phyloP scores from a whole-genome alignment of 805 yeast genomes.

The Trichomonascus vanleenenianus region DNA sequence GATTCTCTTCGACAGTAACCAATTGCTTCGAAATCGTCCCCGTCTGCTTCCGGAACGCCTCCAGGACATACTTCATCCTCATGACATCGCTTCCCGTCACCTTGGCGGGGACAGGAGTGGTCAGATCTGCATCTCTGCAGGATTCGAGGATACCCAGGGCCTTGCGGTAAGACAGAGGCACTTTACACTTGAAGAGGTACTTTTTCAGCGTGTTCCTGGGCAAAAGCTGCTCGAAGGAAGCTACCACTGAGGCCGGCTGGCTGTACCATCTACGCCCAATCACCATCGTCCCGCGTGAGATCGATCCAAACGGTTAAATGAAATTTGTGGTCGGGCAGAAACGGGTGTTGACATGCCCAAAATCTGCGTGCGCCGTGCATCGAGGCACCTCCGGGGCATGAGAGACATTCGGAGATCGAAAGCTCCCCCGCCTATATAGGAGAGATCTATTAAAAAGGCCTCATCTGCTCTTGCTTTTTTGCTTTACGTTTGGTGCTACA shows the following conservation, averaged over 20 bases:
- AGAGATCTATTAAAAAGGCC: background rate
- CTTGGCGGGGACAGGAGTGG: conserved; percentile 33
- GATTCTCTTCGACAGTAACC: conserved; percentile 55
- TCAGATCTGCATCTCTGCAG: conserved; percentile 13
- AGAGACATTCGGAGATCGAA: background rate
- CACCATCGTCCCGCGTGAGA: too few relatives aligned
- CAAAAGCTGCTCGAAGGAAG: background rate
- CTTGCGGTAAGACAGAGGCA: conserved; percentile 19
- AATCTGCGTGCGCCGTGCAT: too few relatives aligned
- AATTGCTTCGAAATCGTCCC: conserved; percentile 50
- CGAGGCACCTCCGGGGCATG: too few relatives aligned
- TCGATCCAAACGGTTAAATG: too few relatives aligned
- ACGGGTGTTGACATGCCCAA: too few relatives aligned
- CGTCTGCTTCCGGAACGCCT: conserved; percentile 51
- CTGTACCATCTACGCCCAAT: too few relatives aligned
- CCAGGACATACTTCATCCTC: conserved; percentile 59
- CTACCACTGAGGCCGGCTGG: too few relatives aligned
- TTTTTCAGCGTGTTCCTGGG: conserved; percentile 15
- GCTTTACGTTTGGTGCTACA: background rate
- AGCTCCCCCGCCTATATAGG: too few relatives aligned
- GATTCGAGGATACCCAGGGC: conserved; percentile 16
- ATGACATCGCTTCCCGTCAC: conserved; percentile 53
- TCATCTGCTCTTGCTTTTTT: background rate
- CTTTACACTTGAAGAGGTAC: conserved; percentile 20
- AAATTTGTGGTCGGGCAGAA: too few relatives aligned